Percentiles rank a stretch among this genome's conserved stretches.
Evolutionary conservation across 495 filamentous ascomycete species (phyloP).

Genomic region (Penicillium pancosmium): DNA sequence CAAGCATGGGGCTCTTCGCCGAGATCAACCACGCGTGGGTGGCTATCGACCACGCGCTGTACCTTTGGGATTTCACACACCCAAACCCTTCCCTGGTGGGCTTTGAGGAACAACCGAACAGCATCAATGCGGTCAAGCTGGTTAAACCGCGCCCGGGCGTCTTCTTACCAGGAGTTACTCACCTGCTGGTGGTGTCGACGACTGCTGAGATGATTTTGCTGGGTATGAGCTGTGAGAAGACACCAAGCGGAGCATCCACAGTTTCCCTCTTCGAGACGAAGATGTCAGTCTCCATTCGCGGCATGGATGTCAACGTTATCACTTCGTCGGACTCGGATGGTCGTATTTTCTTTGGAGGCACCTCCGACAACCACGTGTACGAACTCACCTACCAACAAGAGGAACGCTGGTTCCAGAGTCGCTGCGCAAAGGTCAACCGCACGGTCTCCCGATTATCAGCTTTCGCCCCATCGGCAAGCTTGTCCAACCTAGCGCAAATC

Average conservation of each 20-base stretch:
- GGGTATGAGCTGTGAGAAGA: conserved; percentile 67
- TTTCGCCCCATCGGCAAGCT: conserved; percentile 62
- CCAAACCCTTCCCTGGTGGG: conserved; percentile 87
- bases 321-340: conserved; percentile 75
- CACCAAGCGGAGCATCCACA: conserved; percentile 63
- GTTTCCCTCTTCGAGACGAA: conserved; percentile 81
- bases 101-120: conserved; percentile 84
- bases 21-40: conserved; percentile 94
- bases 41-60: conserved; percentile 90
- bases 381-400: conserved; percentile 96
- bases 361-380: conserved; percentile 79
- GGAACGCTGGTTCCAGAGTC: conserved; percentile 90
- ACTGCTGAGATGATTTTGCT: conserved; percentile 79
- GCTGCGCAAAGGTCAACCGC: conserved; percentile 82
- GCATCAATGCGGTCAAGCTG: conserved; percentile 82
- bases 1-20: conserved; percentile 90
- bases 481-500: conserved; percentile 44
- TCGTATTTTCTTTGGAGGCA: conserved; percentile 90
- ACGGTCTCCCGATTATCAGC: conserved; percentile 74
- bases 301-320: conserved; percentile 73
- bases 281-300: conserved; percentile 73
- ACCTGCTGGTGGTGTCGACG: conserved; percentile 87
- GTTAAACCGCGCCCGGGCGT: conserved; percentile 77
- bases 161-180: conserved; percentile 80
- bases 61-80: conserved; percentile 95